Base-by-base conservation (phyloP, 2,329 filamentous ascomycete species). In the Xylaria arbuscula region DNA sequence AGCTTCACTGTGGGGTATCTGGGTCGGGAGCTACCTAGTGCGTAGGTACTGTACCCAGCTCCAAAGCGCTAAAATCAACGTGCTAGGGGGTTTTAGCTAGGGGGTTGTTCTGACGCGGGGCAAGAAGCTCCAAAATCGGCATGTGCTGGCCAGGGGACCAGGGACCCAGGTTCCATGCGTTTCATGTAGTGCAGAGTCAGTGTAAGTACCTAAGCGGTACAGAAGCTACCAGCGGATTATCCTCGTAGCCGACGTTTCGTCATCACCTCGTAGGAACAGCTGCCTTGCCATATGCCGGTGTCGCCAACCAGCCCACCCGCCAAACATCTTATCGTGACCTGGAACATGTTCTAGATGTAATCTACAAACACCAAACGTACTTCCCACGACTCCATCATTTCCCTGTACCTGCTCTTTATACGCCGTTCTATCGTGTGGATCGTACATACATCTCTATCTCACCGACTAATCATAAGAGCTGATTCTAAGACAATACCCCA, bases 191-290 rank as follows among this genome's bases (percentile, higher is more conserved):
- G n/a, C 5, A 28, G 28, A 5, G 28, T n/a, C 40, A 15, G 40
- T 42, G 40, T 15, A 42, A 13, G 17, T 15, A 15, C 40, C n/a
- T 17, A 45, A 17, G 40, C 40, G 15, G 40, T 17, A 42, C 38
- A 42, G 38, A 42, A 17, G 24, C 11, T 9, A 53, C 2, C 24
- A 19, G 61, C 68, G 68, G 68, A 70, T 65, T 70, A 70, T 70
- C 65, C 56, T 66, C 36, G 40, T 22, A 62, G 50, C 67, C 69
- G 67, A 70, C 22, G 53, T 70, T 72, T 70, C 70, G 70, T 72
- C 70, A 72, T 72, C 60, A 64, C 17, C n/a, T 17, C 38, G 36
- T 22, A n/a, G 45, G 28, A n/a, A 47, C 19, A 68, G 68, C 66
- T 70, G 66, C 68, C 68, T 70, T 70, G 50, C 32, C 13, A 28